Base-by-base conservation (phyloP, 2,329 filamentous ascomycete genomes). In the Nigrospora osmanthi region DNA sequence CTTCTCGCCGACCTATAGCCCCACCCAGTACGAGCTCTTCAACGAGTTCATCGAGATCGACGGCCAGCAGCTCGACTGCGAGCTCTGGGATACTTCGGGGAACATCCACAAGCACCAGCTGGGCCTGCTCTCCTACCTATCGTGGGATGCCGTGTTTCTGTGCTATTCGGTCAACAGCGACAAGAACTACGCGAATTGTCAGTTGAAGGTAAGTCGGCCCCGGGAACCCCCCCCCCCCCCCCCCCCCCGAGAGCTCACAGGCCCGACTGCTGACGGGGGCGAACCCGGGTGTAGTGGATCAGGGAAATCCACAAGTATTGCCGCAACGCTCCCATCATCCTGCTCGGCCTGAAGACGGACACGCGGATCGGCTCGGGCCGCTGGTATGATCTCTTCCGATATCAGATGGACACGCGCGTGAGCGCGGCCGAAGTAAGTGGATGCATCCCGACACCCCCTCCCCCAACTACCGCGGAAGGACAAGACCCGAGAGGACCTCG, bases 331-430 rank as follows among this genome's bases (percentile, higher is more conserved):
- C 84, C 84, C 15, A 80, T 87, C 50, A 84, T 88, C 53, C 69
- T 88, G 30, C 80, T 87, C 47, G 84, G 83, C 14, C 66, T 87
- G 52, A 87, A 88, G 66, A 87, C 85, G 55, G 84, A 88, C 69
- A 72, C 85, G 17, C 79, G 84, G 23, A 40, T 49, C 12, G 52
- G 54, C 9, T 38, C 47, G 1, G 55, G 56, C 6, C 51, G 57
- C 11, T 54, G 57, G 48, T 49, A 52, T 3, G 55, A 60, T 10
- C 47, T 60, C 2, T 58, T 56, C 40, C 23, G 23, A 6, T 52
- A 53, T 2, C 41, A 51, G 3, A 38, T 58, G 19, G 53, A 57
- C 13, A 49, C 50, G 14, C 54, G 53, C 4, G 49, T 59, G 42
- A 49, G 52, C n/a, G 46, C 52, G 17, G 45, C 52, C 13, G 51